Conservation (phyloP, 768 basidiomycete species). For the Trametes elegans region DNA sequence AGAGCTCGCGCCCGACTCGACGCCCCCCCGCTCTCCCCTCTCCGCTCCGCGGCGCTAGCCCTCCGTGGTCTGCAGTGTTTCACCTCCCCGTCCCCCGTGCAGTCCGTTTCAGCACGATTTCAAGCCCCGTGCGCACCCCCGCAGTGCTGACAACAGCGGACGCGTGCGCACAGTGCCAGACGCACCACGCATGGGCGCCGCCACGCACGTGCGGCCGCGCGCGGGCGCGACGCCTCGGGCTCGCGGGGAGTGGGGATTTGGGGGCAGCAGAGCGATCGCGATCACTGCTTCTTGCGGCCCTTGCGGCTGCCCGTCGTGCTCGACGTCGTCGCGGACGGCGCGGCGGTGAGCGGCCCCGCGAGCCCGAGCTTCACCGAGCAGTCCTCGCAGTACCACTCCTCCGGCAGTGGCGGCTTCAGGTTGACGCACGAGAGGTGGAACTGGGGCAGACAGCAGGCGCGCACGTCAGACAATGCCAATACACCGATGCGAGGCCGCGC, state of each 20-base stretch:
- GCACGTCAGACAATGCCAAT: not conserved
- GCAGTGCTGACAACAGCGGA: no score
- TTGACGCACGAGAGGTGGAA: constrained; percentile 64
- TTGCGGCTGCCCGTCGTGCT: constrained; percentile 31
- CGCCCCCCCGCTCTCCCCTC: not conserved
- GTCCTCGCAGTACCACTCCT: constrained; percentile 58
- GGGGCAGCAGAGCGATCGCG: not conserved
- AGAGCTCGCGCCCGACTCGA: no score
- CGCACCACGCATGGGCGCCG: no score
- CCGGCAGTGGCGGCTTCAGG: constrained; percentile 54
- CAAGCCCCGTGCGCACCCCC: not conserved
- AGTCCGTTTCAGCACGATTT: not conserved
- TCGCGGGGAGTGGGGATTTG: no score
- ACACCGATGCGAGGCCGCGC: not conserved
- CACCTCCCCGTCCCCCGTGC: not conserved
- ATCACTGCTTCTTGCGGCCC: constrained; percentile 40
- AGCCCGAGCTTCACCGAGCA: constrained; percentile 36
- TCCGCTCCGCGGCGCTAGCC: not conserved
- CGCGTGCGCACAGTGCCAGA: no score
- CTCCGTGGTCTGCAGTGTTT: no score
- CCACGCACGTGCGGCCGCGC: no score
- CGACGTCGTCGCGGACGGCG: constrained; percentile 5
- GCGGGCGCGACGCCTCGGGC: no score
- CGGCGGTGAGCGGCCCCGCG: constrained; percentile 8
- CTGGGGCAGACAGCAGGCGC: constrained; percentile 32